A percentile compares a stretch with the other conserved stretches of the same genome.
These are phyloP conservation scores for Wolfiporia cocos DNA, from an alignment of 1,284 basidiomycete genomes.

Conservation along the genomic window DNA sequence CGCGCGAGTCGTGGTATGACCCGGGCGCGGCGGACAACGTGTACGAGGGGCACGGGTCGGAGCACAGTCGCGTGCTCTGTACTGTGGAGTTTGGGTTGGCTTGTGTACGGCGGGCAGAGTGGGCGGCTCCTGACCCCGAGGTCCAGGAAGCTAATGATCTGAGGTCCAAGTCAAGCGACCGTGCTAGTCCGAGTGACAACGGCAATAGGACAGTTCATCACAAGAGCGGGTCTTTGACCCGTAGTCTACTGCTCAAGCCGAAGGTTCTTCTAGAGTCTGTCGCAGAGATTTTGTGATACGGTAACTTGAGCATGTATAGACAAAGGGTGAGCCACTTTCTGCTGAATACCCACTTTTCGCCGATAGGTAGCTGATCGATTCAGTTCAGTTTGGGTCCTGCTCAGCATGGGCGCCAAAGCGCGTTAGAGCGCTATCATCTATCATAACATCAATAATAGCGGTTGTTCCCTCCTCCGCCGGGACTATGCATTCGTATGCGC, in stretches of 20 bases:
- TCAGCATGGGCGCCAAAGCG: too few species aligned
- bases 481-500: too few species aligned
- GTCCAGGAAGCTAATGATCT: neutral
- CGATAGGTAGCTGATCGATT: too few species aligned
- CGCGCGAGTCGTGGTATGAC: conserved; percentile 20
- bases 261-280: conserved; percentile 32
- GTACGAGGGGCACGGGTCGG: conserved; percentile 25
- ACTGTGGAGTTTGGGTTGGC: conserved; percentile 31
- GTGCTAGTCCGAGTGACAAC: conserved; percentile 4
- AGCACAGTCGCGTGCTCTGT: conserved; percentile 26
- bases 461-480: too few species aligned
- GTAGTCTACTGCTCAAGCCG: conserved; percentile 29
- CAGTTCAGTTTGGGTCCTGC: too few species aligned
- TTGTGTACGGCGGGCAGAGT: conserved; percentile 18
- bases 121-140: conserved; percentile 6
- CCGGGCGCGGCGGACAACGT: conserved; percentile 28
- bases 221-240: conserved; percentile 11
- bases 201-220: conserved; percentile 1
- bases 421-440: too few species aligned
- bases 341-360: too few species aligned
- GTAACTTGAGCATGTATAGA: too few species aligned
- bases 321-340: too few species aligned
- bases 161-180: conserved; percentile 1
- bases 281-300: conserved; percentile 23
- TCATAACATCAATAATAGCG: too few species aligned